Conservation (phyloP, 2,329 filamentous ascomycete species). For the Ophidiomyces ophidiicola region DNA sequence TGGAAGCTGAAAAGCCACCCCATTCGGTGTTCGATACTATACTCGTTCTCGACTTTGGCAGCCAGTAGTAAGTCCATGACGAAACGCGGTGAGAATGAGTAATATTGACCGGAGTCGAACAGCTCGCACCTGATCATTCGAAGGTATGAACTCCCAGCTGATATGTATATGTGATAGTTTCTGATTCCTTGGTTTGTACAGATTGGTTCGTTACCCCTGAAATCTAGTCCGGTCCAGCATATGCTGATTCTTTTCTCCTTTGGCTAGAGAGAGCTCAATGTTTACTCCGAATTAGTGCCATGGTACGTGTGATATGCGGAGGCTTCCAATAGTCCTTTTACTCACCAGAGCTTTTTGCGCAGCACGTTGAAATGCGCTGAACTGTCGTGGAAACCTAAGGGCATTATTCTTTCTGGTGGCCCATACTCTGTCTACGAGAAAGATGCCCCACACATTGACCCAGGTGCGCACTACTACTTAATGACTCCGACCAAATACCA, state of each 20-base stretch:
- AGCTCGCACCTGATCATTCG: slow-evolving; percentile 13
- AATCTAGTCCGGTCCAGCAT: not conserved
- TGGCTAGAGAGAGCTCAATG: slow-evolving; percentile 50
- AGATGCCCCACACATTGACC: slow-evolving; percentile 66
- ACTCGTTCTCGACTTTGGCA: slow-evolving; percentile 13
- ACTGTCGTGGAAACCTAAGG: slow-evolving; percentile 66
- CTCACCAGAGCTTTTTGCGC: not conserved
- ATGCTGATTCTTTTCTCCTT: not conserved
- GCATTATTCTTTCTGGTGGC: slow-evolving; percentile 65
- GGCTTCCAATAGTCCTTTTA: not conserved
- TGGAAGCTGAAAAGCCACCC: slow-evolving; percentile 6
- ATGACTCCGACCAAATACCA: no score
- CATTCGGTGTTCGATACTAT: slow-evolving; percentile 11
- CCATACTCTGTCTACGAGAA: slow-evolving; percentile 71
- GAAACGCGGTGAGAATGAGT: no score
- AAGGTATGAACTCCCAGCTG: slow-evolving; percentile 4
- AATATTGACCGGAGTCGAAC: not conserved
- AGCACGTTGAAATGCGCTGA: slow-evolving; percentile 63
- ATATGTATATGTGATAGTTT: not conserved
- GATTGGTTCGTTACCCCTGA: not conserved
- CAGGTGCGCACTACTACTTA: slow-evolving; percentile 37
- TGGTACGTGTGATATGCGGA: slow-evolving; percentile 35
- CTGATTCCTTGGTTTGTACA: not conserved
- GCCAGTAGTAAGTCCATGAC: slow-evolving; percentile 6
- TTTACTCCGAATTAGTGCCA: slow-evolving; percentile 79